Base-by-base conservation (phyloP, 31 red algal species). In the Odonthalia washingtoniensis region DNA sequence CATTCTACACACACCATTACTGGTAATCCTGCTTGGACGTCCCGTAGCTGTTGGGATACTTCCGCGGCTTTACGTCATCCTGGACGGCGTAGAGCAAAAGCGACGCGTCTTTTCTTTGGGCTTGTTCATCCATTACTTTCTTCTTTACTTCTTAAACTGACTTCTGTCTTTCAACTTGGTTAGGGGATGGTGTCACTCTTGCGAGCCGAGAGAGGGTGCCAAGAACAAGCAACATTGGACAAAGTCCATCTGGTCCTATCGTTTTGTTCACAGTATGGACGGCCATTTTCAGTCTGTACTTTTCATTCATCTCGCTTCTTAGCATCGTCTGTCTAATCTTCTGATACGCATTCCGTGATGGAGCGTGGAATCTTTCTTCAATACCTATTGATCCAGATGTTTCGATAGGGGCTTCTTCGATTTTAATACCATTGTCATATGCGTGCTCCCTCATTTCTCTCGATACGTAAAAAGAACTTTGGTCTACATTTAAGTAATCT, bases 291-390 rank as follows among this genome's bases (percentile, higher is more conserved):
- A 16, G 39, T 28, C 16, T 12, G 12, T 72, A 17, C 12, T 27
- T 30, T 26, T 16, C 39, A 14, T 31, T 46, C 38, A n/a, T n/a
- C n/a, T 83, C 80, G 3, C 4, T 38, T 32, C 33, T 31, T n/a
- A 38, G 35, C 3, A 70, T 24, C 3, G 31, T 57, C 3, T 24
- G 31, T 27, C 62, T 4, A 5, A 70, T 36, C n/a, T 70, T 83
- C 5, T 14, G 17, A 44, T 40, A 83, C 32, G 80, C 80, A n/a
- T 12, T 5, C 3, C 80, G 62, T 3, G 75, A 42, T 18, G 83
- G 70, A 4, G 27, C 69, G 45, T 76, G 83, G 65, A 75, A 86
- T 32, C 83, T 26, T 75, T 86, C 83, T 9, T 75, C 70, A 41
- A 75, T 42, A 4, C 49, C 14, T 4, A 86, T 74, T 5, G 70